Evolutionary conservation across 78 protist species (phyloP).

Genomic region (Creolimax fragrantissima): DNA sequence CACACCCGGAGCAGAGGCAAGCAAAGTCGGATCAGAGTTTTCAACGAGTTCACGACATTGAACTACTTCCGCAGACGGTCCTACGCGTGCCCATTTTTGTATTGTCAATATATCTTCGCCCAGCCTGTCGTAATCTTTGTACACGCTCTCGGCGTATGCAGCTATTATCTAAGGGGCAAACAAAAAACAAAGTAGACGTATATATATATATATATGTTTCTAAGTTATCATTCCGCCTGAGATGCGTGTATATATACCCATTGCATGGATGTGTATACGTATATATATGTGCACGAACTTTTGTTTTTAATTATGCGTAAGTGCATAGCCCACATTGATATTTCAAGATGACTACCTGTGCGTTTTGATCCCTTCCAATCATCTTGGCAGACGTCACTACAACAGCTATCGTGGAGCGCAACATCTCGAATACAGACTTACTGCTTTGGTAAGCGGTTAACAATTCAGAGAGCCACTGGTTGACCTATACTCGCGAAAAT

Average conservation of each 20-base stretch:
- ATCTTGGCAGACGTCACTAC: too few relatives aligned
- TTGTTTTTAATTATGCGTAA: background rate
- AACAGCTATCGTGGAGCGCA: too few relatives aligned
- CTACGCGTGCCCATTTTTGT: background rate
- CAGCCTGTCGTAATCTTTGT: background rate
- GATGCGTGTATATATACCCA: background rate
- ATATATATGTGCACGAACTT: background rate
- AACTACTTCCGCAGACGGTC: background rate
- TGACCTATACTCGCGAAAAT: too few relatives aligned
- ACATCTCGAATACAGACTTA: too few relatives aligned
- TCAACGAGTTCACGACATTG: background rate
- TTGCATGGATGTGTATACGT: background rate
- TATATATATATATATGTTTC: background rate
- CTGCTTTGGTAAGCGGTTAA: too few relatives aligned
- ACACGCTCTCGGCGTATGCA: too few relatives aligned
- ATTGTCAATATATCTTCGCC: background rate
- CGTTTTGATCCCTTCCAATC: too few relatives aligned
- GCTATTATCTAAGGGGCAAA: too few relatives aligned
- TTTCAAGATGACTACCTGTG: background rate
- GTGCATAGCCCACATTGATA: background rate
- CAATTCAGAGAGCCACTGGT: too few relatives aligned
- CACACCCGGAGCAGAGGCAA: background rate
- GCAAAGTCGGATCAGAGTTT: background rate
- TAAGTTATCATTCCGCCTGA: background rate
- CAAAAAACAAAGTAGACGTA: background rate